Conservation (phyloP, 2,329 filamentous ascomycete genomes). For the Pestalotiopsis sp. region DNA sequence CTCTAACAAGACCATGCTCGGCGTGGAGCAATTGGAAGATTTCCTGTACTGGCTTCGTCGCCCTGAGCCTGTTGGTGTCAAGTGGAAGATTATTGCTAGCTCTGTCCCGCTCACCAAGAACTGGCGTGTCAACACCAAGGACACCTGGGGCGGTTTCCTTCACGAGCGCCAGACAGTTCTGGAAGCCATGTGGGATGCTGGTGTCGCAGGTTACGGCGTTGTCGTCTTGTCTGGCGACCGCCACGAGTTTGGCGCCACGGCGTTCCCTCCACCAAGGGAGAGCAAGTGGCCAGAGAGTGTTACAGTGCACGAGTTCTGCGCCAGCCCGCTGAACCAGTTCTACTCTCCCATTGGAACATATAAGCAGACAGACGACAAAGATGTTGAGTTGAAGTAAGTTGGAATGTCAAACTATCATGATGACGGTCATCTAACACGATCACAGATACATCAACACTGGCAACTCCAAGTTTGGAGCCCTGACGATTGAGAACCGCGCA, state of each 20-base stretch:
- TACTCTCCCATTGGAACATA: conserved; percentile 86
- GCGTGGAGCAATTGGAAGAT: conserved; percentile 73
- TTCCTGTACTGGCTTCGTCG: conserved; percentile 74
- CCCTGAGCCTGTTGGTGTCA: conserved; percentile 73
- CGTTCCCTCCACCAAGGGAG: conserved; percentile 63
- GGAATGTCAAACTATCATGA: background rate
- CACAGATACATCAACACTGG: conserved; percentile 75
- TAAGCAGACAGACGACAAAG: conserved; percentile 75
- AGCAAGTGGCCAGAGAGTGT: conserved; percentile 63
- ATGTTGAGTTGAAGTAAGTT: conserved; percentile 80
- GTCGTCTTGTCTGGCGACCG: conserved; percentile 86
- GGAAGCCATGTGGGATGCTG: conserved; percentile 88
- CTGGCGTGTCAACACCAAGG: conserved; percentile 83
- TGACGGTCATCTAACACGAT: conserved; percentile 20
- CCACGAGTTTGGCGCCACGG: conserved; percentile 95
- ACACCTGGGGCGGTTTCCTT: conserved; percentile 95
- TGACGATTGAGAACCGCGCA: conserved; percentile 72
- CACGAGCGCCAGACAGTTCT: conserved; percentile 76
- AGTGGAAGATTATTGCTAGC: conserved; percentile 91
- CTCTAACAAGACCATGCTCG: conserved; percentile 82
- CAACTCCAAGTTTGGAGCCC: conserved; percentile 83
- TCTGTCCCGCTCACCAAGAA: conserved; percentile 97
- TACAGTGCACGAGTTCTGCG: conserved; percentile 86
- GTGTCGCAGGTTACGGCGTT: conserved; percentile 73
- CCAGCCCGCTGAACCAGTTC: conserved; percentile 90